Conservation (phyloP, 2,329 filamentous ascomycete genomes). For the Exophiala oligosperma region DNA sequence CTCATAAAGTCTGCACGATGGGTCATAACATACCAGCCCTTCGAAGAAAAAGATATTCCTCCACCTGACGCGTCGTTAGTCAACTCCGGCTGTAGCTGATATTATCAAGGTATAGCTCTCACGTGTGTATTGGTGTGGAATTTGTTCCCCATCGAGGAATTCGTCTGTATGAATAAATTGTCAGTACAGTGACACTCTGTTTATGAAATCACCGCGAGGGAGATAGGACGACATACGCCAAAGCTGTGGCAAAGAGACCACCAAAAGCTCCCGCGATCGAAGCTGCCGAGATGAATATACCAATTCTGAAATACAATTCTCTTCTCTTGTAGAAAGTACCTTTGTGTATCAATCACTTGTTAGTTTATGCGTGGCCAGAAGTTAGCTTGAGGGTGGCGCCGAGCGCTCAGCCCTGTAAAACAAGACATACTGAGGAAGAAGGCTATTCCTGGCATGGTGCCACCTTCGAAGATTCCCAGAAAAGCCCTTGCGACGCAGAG, state of each 20-base stretch:
- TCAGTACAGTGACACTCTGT: not conserved
- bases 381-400: too few species aligned
- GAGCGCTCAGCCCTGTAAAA: too few species aligned
- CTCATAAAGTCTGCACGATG: not conserved
- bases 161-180: not conserved
- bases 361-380: conserved; percentile 48
- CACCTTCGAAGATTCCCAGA: conserved; percentile 48
- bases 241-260: conserved; percentile 51
- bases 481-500: conserved; percentile 50
- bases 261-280: conserved; percentile 52
- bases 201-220: not conserved
- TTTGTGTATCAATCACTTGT: conserved; percentile 19
- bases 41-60: conserved; percentile 59
- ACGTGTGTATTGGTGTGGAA: conserved; percentile 13
- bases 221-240: conserved; percentile 42
- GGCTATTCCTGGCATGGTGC: conserved; percentile 43
- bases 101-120: not conserved
- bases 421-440: conserved; percentile 54
- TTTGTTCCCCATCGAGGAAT: conserved; percentile 16
- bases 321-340: conserved; percentile 49
- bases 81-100: conserved; percentile 45
- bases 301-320: conserved; percentile 44
- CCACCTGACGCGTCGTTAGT: conserved; percentile 37
- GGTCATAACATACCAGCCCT: conserved; percentile 34
- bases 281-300: conserved; percentile 47